Conservation (phyloP, 805 yeast species). For the Barnettozyma vustinii region DNA sequence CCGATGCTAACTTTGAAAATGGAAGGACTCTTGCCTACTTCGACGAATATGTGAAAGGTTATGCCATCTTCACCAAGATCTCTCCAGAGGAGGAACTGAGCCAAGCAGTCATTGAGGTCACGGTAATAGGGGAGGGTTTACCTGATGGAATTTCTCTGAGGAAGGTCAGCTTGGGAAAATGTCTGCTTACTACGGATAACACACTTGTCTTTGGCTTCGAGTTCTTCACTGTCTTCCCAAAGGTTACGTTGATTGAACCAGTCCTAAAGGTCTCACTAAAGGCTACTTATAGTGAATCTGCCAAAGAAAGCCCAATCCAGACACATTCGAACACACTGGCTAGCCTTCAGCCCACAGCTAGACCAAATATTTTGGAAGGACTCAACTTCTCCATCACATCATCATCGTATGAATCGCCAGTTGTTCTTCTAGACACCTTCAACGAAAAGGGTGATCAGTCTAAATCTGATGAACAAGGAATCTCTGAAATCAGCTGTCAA, state of each 20-base stretch:
- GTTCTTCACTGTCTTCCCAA: constrained; percentile 19
- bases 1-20: not conserved
- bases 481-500: not conserved
- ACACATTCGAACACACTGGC: not conserved
- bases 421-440: constrained; percentile 15
- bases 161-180: not conserved
- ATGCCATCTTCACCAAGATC: constrained; percentile 3
- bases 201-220: constrained; percentile 11
- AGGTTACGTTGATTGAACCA: constrained; percentile 19
- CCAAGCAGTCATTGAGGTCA: not conserved
- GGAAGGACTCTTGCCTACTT: constrained; percentile 3
- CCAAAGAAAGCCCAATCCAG: not conserved
- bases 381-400: constrained; percentile 8
- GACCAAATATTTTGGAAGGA: constrained; percentile 19
- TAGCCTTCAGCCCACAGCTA: constrained; percentile 16
- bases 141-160: not conserved
- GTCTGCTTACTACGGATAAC: not conserved
- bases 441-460: constrained; percentile 13
- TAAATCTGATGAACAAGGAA: not conserved
- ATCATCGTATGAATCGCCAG: not conserved
- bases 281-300: not conserved
- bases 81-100: not conserved
- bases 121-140: not conserved
- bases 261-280: constrained; percentile 4
- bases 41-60: constrained; percentile 14